phyloP scores from a whole-genome alignment of 2,329 filamentous ascomycete species.

The Stagonosporopsis rhizophila region DNA sequence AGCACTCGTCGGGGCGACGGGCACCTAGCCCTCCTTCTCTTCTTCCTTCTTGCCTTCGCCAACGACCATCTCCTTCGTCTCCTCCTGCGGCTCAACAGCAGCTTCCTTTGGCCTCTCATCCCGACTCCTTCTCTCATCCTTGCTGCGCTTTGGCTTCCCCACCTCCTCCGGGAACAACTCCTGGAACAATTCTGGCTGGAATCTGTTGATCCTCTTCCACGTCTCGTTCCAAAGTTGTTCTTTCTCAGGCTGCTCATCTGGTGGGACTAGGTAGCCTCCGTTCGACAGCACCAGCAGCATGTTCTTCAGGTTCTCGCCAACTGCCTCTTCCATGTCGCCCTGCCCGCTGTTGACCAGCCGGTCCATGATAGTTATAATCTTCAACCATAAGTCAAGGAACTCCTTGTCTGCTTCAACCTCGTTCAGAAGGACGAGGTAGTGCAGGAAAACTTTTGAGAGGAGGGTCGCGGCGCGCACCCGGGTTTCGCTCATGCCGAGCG shows the following conservation, averaged over 20 bases:
- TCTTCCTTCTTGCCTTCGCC: conserved; percentile 9
- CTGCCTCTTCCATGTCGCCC: conserved; percentile 93
- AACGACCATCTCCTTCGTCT: conserved; percentile 7
- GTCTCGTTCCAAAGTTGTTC: conserved; percentile 68
- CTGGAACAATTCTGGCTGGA: conserved; percentile 65
- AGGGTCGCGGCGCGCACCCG: conserved; percentile 89
- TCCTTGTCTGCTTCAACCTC: conserved; percentile 88
- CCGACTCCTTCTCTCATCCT: conserved; percentile 24
- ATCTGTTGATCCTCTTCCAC: conserved; percentile 65
- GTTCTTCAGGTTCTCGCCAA: conserved; percentile 95
- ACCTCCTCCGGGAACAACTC: conserved; percentile 64
- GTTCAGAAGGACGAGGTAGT: conserved; percentile 85
- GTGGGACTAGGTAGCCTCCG: conserved; percentile 81
- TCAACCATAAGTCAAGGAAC: conserved; percentile 89
- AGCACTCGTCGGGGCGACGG: neutral
- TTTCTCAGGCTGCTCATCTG: conserved; percentile 59
- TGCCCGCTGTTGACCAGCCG: conserved; percentile 95
- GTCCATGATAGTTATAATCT: conserved; percentile 93
- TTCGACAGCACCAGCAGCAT: conserved; percentile 94
- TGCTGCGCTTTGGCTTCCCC: conserved; percentile 37
- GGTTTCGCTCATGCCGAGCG: conserved; percentile 93
- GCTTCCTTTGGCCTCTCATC: conserved; percentile 24
- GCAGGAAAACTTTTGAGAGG: conserved; percentile 93
- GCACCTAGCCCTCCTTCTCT: conserved; percentile 23
- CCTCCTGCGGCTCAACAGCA: conserved; percentile 1